Evolutionary conservation across 2,329 filamentous ascomycete species (phyloP).

Genomic region (Epicoccum nigrum): DNA sequence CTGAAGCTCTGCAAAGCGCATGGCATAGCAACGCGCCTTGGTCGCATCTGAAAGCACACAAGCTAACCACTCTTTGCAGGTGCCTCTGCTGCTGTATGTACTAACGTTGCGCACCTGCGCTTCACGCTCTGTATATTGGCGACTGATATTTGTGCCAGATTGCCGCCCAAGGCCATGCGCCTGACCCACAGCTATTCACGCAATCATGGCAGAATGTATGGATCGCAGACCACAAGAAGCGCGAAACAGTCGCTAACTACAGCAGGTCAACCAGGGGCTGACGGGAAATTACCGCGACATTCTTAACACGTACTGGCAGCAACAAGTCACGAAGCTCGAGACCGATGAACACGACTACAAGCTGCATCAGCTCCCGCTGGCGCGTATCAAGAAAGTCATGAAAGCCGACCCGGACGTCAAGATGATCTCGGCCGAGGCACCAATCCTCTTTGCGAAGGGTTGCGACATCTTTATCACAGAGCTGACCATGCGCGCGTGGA

Average conservation of each 20-base stretch:
- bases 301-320: constrained; percentile 98
- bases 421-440: constrained; percentile 99
- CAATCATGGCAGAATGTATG: constrained; percentile 92
- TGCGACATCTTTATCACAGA: constrained; percentile 99
- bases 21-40: constrained; percentile 8
- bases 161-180: constrained; percentile 83
- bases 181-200: constrained; percentile 88
- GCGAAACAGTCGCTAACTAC: constrained; percentile 28
- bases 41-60: constrained; percentile 13
- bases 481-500: constrained; percentile 99
- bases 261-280: constrained; percentile 90
- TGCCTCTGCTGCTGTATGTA: constrained; percentile 70
- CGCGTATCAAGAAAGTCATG: constrained; percentile 99
- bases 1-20: constrained; percentile 3
- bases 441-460: constrained; percentile 96
- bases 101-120: constrained; percentile 25
- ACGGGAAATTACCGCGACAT: constrained; percentile 95
- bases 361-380: constrained; percentile 91
- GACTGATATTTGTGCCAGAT: constrained; percentile 64
- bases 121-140: constrained; percentile 10
- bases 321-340: constrained; percentile 94
- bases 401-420: constrained; percentile 99
- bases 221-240: background rate
- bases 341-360: constrained; percentile 98
- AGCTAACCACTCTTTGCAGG: constrained; percentile 53